Conservation (phyloP, 495 filamentous ascomycete species). For the Rostrohypoxylon terebratum region DNA sequence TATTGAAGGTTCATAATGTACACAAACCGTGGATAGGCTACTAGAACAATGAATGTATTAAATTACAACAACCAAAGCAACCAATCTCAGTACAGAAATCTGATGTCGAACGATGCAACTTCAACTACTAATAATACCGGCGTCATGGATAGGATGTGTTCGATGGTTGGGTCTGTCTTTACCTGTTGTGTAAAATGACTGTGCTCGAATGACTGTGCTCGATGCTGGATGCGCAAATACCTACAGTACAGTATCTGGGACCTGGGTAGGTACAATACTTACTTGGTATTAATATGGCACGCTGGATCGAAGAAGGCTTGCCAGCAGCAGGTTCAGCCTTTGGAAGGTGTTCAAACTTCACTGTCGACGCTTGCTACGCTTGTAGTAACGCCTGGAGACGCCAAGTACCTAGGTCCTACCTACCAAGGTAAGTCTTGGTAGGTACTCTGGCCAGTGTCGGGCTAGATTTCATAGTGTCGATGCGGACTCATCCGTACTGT, state of each 20-base stretch:
- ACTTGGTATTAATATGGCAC: conserved; percentile 13
- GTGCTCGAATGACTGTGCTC: conserved; percentile 9
- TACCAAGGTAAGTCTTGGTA: background rate
- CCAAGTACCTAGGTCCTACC: background rate
- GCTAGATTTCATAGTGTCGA: conserved; percentile 2
- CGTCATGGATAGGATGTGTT: conserved; percentile 24
- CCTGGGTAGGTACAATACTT: no score
- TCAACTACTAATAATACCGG: conserved; percentile 31
- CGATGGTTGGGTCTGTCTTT: conserved; percentile 33
- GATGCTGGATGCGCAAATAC: background rate
- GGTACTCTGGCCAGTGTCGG: background rate
- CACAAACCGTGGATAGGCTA: conserved; percentile 16
- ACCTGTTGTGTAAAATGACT: conserved; percentile 32
- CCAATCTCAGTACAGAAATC: conserved; percentile 25
- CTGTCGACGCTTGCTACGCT: background rate
- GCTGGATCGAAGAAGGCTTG: conserved; percentile 13
- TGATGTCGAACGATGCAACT: conserved; percentile 33
- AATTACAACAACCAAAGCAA: conserved; percentile 19
- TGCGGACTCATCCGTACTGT: background rate
- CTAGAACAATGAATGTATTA: conserved; percentile 20
- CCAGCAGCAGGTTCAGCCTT: background rate
- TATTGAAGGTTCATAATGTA: background rate
- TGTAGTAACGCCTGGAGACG: background rate
- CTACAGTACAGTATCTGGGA: no score
- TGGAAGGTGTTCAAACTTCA: conserved; percentile 6